Percentiles rank a stretch among this genome's conserved stretches.
Conservation (phyloP, 2,329 filamentous ascomycete genomes). For the Chaetomiaceae sp. region DNA sequence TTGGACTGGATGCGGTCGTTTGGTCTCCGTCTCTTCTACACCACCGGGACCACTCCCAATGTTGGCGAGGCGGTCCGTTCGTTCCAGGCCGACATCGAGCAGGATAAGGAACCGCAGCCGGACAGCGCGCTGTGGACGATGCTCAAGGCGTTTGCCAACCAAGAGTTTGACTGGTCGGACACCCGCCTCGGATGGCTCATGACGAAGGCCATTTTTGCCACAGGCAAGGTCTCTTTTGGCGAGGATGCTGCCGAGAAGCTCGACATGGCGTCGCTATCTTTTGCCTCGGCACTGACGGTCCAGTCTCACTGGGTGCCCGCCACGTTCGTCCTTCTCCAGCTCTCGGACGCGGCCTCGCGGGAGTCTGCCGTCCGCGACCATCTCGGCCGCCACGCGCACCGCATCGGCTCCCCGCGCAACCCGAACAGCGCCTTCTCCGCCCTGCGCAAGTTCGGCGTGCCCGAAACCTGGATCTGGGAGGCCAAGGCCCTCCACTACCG, state of each 20-base stretch:
- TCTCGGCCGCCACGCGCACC: slow-evolving; percentile 64
- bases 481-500: slow-evolving; percentile 81
- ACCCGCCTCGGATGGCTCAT: slow-evolving; percentile 82
- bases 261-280: slow-evolving; percentile 62
- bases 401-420: slow-evolving; percentile 53
- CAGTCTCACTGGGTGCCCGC: slow-evolving; percentile 65
- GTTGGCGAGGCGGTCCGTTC: slow-evolving; percentile 67
- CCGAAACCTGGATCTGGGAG: slow-evolving; percentile 75
- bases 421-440: slow-evolving; percentile 55
- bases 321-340: slow-evolving; percentile 71
- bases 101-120: slow-evolving; percentile 64
- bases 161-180: slow-evolving; percentile 62
- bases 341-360: slow-evolving; percentile 60
- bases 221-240: slow-evolving; percentile 48
- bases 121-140: slow-evolving; percentile 69
- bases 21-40: slow-evolving; percentile 87
- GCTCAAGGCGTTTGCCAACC: slow-evolving; percentile 71
- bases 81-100: slow-evolving; percentile 68
- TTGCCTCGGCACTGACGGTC: slow-evolving; percentile 58
- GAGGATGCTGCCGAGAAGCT: slow-evolving; percentile 54
- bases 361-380: slow-evolving; percentile 66
- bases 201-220: slow-evolving; percentile 57
- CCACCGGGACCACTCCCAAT: slow-evolving; percentile 54
- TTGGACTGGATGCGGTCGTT: slow-evolving; percentile 94
- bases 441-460: slow-evolving; percentile 62